Conservation (phyloP, 2,329 filamentous ascomycete genomes). For the Plectosphaerella plurivora region DNA sequence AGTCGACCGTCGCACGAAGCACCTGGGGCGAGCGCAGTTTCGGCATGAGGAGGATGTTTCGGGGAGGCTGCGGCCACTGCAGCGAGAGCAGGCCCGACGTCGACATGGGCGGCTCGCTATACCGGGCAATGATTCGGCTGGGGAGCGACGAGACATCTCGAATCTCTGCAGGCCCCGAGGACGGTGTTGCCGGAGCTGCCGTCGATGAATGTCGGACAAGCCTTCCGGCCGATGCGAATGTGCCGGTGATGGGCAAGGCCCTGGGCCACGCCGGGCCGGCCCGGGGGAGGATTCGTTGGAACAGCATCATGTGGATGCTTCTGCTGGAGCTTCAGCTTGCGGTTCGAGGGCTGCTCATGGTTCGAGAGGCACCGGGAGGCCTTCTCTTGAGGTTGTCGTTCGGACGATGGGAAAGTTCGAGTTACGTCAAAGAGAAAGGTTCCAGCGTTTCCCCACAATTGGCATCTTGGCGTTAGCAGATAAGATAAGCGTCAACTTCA, state of each 20-base stretch:
- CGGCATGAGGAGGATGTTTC: slow-evolving; percentile 54
- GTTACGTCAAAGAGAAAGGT: too few relatives aligned
- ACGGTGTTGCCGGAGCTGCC: neutral
- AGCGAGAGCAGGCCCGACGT: slow-evolving; percentile 45
- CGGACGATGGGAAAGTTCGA: too few relatives aligned
- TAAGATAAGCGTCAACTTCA: neutral
- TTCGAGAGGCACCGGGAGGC: neutral
- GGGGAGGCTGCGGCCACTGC: slow-evolving; percentile 49
- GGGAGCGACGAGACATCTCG: slow-evolving; percentile 45
- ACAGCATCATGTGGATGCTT: neutral
- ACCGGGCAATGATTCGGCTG: slow-evolving; percentile 56
- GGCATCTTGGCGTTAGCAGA: neutral
- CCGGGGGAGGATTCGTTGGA: neutral
- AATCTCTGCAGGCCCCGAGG: slow-evolving; percentile 38
- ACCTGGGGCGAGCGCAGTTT: slow-evolving; percentile 54
- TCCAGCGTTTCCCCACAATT: too few relatives aligned
- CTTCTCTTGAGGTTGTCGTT: neutral
- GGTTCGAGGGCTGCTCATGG: neutral
- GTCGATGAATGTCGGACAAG: slow-evolving; percentile 1
- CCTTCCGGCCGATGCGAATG: neutral
- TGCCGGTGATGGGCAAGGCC: neutral
- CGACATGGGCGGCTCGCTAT: slow-evolving; percentile 53
- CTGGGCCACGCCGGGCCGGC: neutral
- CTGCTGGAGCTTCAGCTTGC: neutral
- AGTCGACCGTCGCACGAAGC: slow-evolving; percentile 45